These are phyloP conservation scores for Neurospora sp. DNA, from an alignment of 495 filamentous ascomycete species.

Conservation along the genomic window DNA sequence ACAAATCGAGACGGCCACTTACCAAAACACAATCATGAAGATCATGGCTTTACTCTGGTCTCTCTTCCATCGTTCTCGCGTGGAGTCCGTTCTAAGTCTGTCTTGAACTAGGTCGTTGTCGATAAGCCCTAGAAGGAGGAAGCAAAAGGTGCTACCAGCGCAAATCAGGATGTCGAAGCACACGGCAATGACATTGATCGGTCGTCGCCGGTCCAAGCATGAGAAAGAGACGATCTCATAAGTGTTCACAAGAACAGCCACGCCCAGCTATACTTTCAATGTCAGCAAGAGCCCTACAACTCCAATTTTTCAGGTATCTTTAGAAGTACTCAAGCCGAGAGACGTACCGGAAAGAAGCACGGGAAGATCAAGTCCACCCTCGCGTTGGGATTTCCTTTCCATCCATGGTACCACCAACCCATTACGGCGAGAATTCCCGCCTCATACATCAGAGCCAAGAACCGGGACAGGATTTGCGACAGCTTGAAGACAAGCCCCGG, in stretches of 20 bases:
- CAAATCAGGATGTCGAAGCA: constrained; percentile 11
- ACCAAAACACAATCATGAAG: constrained; percentile 22
- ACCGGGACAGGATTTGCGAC: constrained; percentile 6
- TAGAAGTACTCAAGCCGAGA: background rate
- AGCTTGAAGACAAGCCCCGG: constrained; percentile 14
- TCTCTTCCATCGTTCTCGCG: constrained; percentile 2
- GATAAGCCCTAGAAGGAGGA: constrained; percentile 10
- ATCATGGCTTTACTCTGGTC: constrained; percentile 19
- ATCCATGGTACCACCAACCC: constrained; percentile 10
- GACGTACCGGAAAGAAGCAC: constrained; percentile 18
- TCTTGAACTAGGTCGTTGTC: background rate
- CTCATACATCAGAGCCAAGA: constrained; percentile 6
- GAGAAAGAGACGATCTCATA: constrained; percentile 16
- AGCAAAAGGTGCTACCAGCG: constrained; percentile 14
- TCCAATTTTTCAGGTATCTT: background rate
- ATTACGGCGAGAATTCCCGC: constrained; percentile 9
- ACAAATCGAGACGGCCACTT: background rate
- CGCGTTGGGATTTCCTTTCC: constrained; percentile 7
- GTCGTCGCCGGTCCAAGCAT: constrained; percentile 2
- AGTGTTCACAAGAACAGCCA: constrained; percentile 4
- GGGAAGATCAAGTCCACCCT: constrained; percentile 17
- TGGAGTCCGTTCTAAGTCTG: background rate
- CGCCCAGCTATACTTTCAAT: constrained; percentile 3
- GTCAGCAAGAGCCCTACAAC: background rate
- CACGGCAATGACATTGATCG: constrained; percentile 14